Percentiles rank a stretch among this genome's conserved stretches.
These are phyloP conservation scores for Phylloboletellus chloephorus DNA, from an alignment of 1,284 basidiomycete species.

Conservation along the genomic window DNA sequence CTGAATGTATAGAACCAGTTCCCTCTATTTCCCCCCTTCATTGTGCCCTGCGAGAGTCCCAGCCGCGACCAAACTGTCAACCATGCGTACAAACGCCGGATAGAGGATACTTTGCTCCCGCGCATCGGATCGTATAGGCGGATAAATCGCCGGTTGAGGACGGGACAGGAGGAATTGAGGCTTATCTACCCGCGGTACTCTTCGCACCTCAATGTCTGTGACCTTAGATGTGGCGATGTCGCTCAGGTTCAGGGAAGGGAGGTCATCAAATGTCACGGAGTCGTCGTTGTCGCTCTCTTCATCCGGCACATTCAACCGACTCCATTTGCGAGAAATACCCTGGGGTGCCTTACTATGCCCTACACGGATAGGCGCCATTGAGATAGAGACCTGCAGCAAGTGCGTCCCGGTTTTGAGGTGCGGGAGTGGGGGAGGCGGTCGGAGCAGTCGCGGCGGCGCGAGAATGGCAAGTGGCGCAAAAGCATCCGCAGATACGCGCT, in stretches of 20 bases:
- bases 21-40: conserved; percentile 2
- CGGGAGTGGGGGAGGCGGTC: conserved; percentile 19
- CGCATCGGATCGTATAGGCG: conserved; percentile 11
- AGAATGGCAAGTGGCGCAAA: conserved; percentile 22
- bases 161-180: conserved; percentile 18
- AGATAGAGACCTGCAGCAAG: conserved; percentile 11
- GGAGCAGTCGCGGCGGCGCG: conserved; percentile 17
- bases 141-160: conserved; percentile 20
- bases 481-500: conserved; percentile 8
- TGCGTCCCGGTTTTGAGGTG: background rate
- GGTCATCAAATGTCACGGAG: conserved; percentile 18
- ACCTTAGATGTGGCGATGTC: background rate
- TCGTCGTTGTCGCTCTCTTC: conserved; percentile 13
- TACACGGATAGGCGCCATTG: conserved; percentile 12
- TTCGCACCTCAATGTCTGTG: conserved; percentile 18
- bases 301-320: conserved; percentile 28
- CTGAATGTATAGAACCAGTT: background rate
- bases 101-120: conserved; percentile 23
- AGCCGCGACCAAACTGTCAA: conserved; percentile 16
- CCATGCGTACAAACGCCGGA: conserved; percentile 22
- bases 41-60: conserved; percentile 12
- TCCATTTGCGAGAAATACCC: conserved; percentile 28
- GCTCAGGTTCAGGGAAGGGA: conserved; percentile 1
- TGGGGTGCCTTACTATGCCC: conserved; percentile 14
- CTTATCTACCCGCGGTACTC: background rate